These are phyloP conservation scores for Clitopilus passeckerianus DNA, from an alignment of 768 basidiomycete species.

Conservation along the genomic window DNA sequence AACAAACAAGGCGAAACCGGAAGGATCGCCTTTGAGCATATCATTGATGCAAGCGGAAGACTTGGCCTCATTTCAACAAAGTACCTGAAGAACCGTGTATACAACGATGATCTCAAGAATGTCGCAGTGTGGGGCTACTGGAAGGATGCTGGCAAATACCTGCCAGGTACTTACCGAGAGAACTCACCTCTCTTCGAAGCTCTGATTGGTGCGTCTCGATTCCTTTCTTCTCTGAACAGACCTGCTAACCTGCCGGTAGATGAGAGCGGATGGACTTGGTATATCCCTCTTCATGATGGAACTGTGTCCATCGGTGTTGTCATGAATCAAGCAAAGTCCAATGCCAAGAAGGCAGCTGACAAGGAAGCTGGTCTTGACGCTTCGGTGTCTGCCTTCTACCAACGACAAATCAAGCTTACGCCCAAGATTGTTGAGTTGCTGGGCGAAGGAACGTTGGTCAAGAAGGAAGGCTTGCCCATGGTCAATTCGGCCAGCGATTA, in stretches of 20 bases:
- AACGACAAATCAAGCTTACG: slow-evolving; percentile 25
- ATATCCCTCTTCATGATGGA: slow-evolving; percentile 47
- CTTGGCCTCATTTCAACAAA: slow-evolving; percentile 54
- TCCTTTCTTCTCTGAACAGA: not conserved
- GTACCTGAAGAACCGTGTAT: slow-evolving; percentile 51
- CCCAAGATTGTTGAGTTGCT: slow-evolving; percentile 25
- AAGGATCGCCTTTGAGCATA: slow-evolving; percentile 49
- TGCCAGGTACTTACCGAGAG: slow-evolving; percentile 31
- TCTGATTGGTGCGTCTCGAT: slow-evolving; percentile 34
- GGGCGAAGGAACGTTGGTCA: slow-evolving; percentile 24
- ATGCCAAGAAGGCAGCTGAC: slow-evolving; percentile 22
- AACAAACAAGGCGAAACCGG: slow-evolving; percentile 22
- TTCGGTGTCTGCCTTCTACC: slow-evolving; percentile 30
- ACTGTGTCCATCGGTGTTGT: slow-evolving; percentile 48
- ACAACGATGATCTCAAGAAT: slow-evolving; percentile 49
- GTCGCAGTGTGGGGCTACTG: slow-evolving; percentile 70
- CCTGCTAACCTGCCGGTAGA: slow-evolving; percentile 22
- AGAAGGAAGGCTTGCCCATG: slow-evolving; percentile 12
- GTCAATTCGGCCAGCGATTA: slow-evolving; percentile 27
- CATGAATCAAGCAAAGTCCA: slow-evolving; percentile 31
- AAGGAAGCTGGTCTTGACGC: slow-evolving; percentile 6
- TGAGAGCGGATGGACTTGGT: slow-evolving; percentile 53
- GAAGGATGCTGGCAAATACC: slow-evolving; percentile 41
- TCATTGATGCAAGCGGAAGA: slow-evolving; percentile 62
- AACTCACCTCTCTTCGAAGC: slow-evolving; percentile 53